phyloP scores from a whole-genome alignment of 2,329 filamentous ascomycete genomes.

The Neonectria faginata region DNA sequence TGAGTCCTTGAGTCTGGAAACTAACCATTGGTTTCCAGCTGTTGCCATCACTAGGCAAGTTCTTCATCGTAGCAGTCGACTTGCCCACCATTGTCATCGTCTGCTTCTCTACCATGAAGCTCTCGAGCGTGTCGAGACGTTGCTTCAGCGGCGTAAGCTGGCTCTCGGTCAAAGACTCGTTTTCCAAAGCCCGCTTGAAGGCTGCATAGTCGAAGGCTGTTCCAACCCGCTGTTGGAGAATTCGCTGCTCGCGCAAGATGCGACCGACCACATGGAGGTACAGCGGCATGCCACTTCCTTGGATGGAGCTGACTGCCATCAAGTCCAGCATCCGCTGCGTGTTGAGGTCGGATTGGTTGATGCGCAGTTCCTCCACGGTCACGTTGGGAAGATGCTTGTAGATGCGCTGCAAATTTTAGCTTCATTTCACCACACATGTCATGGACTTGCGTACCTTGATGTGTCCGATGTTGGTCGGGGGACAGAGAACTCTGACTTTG shows the following conservation, averaged over 20 bases:
- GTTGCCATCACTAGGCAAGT: constrained; percentile 14
- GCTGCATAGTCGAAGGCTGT: constrained; percentile 60
- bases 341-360: constrained; percentile 65
- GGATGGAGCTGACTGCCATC: constrained; percentile 62
- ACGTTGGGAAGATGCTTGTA: constrained; percentile 60
- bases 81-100: background rate
- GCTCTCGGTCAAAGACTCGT: constrained; percentile 54
- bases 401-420: constrained; percentile 43
- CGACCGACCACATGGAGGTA: constrained; percentile 68
- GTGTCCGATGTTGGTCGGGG: constrained; percentile 62
- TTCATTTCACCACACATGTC: background rate
- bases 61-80: background rate
- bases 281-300: constrained; percentile 59
- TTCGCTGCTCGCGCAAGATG: constrained; percentile 68
- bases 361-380: constrained; percentile 60
- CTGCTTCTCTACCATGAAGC: constrained; percentile 50
- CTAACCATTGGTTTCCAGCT: constrained; percentile 39
- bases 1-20: background rate
- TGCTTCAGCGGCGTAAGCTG: constrained; percentile 66
- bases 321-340: constrained; percentile 69
- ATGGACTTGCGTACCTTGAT: constrained; percentile 48
- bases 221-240: constrained; percentile 54
- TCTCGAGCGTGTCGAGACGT: constrained; percentile 62
- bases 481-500: constrained; percentile 64
- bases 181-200: constrained; percentile 54